Percentiles rank a stretch among this genome's conserved stretches.
These are phyloP conservation scores for Flaveria bidentis DNA, from an alignment of 129 eudicot species.

Conservation along the genomic window DNA sequence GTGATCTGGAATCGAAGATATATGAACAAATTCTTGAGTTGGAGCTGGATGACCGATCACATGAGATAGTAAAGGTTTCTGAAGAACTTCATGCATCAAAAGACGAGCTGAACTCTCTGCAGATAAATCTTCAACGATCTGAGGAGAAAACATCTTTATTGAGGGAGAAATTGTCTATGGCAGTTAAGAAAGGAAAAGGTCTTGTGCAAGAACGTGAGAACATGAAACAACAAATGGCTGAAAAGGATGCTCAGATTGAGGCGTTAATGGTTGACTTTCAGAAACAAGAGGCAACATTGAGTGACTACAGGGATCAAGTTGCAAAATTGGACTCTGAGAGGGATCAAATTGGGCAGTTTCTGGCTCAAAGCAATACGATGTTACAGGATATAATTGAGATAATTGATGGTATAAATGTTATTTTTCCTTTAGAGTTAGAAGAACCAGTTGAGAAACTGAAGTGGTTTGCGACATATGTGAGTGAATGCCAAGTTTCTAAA, in stretches of 20 bases:
- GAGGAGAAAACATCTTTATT: constrained; percentile 75
- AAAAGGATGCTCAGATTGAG: constrained; percentile 76
- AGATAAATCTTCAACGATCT: constrained; percentile 55
- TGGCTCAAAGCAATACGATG: constrained; percentile 61
- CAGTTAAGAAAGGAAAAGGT: constrained; percentile 96
- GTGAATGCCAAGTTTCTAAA: constrained; percentile 57
- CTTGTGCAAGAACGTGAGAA: constrained; percentile 91
- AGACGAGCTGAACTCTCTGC: constrained; percentile 52
- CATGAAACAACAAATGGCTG: constrained; percentile 60
- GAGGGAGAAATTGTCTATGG: constrained; percentile 89
- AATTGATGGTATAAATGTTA: constrained; percentile 46
- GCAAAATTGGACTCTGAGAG: constrained; percentile 57
- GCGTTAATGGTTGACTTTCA: constrained; percentile 54
- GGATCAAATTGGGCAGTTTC: constrained; percentile 65
- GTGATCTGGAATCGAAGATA: constrained; percentile 56
- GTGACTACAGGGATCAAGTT: constrained; percentile 57
- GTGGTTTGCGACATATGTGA: constrained; percentile 57
- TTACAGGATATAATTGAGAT: constrained; percentile 59
- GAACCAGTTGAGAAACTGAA: constrained; percentile 77
- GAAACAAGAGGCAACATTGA: constrained; percentile 43
- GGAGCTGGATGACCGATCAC: constrained; percentile 46
- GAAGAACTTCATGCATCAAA: constrained; percentile 53
- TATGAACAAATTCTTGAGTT: constrained; percentile 52
- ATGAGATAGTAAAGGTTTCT: constrained; percentile 44
- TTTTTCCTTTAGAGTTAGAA: constrained; percentile 49